phyloP scores from a whole-genome alignment of 2,329 filamentous ascomycete genomes.

The Phialophora expanda region DNA sequence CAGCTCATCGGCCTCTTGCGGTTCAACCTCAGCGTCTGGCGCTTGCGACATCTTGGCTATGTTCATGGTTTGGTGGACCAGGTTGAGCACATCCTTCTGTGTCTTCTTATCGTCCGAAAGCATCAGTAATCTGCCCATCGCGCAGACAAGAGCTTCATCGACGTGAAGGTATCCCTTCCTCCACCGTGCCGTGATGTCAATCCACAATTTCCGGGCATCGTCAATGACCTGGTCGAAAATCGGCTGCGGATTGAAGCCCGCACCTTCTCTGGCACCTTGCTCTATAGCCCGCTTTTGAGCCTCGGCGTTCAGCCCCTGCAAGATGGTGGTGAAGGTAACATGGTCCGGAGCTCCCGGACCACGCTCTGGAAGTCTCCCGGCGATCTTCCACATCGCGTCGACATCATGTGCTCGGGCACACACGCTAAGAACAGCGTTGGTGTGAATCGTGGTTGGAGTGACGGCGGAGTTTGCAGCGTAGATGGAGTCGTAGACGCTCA shows the following conservation, averaged over 20 bases:
- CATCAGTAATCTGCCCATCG: conserved; percentile 81
- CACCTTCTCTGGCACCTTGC: conserved; percentile 29
- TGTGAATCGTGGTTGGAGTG: conserved; percentile 77
- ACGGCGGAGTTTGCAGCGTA: conserved; percentile 66
- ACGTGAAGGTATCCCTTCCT: conserved; percentile 69
- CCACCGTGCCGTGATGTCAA: conserved; percentile 79
- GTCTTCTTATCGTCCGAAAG: conserved; percentile 65
- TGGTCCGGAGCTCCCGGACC: conserved; percentile 69
- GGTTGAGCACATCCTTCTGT: conserved; percentile 71
- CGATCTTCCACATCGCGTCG: conserved; percentile 79
- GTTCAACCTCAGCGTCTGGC: conserved; percentile 43
- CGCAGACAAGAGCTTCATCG: conserved; percentile 77
- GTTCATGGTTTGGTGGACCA: conserved; percentile 82
- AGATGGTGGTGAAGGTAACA: conserved; percentile 79
- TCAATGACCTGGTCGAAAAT: conserved; percentile 54
- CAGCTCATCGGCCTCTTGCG: conserved; percentile 1
- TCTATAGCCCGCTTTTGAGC: conserved; percentile 44
- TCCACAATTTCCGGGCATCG: conserved; percentile 78
- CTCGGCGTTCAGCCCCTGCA: conserved; percentile 72
- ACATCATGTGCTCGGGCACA: conserved; percentile 76
- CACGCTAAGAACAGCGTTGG: conserved; percentile 84
- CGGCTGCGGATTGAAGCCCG: conserved; percentile 41
- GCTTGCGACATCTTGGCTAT: conserved; percentile 48
- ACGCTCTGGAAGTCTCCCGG: conserved; percentile 70
- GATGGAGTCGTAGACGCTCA: conserved; percentile 79